phyloP scores from a whole-genome alignment of 768 basidiomycete species.

The Cantharellus anzutake region DNA sequence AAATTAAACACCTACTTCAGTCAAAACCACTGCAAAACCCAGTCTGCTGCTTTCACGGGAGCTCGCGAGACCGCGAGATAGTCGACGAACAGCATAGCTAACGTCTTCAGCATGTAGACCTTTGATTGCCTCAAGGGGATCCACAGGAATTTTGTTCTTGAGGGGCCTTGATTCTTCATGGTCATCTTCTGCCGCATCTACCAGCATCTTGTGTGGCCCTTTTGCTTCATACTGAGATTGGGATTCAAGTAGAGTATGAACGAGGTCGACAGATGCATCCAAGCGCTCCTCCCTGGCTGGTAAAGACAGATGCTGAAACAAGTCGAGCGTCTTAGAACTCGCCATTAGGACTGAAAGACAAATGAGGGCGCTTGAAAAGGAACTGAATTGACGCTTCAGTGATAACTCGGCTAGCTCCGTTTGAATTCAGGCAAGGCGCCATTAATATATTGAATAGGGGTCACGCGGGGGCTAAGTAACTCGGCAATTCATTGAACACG shows the following conservation, averaged over 20 bases:
- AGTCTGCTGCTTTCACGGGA: conserved; percentile 84
- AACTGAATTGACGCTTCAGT: neutral
- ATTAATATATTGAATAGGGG: neutral
- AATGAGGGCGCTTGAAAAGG: too few species aligned
- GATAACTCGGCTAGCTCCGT: neutral
- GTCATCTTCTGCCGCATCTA: conserved; percentile 18
- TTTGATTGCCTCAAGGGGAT: conserved; percentile 24
- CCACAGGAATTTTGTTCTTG: conserved; percentile 22
- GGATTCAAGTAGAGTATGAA: conserved; percentile 67
- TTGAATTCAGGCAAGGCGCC: neutral
- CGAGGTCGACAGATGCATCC: conserved; percentile 69
- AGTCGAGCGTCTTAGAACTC: conserved; percentile 76
- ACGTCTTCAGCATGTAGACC: conserved; percentile 74
- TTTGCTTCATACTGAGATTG: conserved; percentile 33
- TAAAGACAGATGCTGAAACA: conserved; percentile 89
- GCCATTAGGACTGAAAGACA: conserved; percentile 5
- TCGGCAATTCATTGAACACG: neutral
- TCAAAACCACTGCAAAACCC: conserved; percentile 89
- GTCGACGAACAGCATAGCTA: conserved; percentile 72
- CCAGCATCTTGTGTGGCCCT: conserved; percentile 6
- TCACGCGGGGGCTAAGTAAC: too few species aligned
- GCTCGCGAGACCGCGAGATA: conserved; percentile 77
- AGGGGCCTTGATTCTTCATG: conserved; percentile 25
- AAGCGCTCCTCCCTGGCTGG: conserved; percentile 60
- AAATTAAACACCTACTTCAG: conserved; percentile 39